Evolutionary conservation across 805 yeast genomes (phyloP).

Genomic region (Yamadazyma paraphyllophila): DNA sequence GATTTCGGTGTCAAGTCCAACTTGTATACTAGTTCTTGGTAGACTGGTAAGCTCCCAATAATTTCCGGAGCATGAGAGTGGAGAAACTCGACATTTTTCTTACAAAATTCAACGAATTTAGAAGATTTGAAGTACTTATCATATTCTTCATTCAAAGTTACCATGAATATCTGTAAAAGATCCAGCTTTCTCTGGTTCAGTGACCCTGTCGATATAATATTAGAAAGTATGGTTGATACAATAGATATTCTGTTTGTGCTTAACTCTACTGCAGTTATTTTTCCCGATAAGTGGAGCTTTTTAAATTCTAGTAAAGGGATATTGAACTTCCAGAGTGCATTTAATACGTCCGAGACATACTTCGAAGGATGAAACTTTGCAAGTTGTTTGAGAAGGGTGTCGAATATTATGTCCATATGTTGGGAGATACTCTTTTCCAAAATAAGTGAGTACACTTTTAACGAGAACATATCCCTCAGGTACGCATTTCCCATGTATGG

Average conservation of each 20-base stretch:
- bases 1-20: conserved; percentile 12
- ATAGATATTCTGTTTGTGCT: conserved; percentile 9
- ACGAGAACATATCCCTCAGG: conserved; percentile 34
- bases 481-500: conserved; percentile 39
- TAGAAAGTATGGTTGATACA: conserved; percentile 1
- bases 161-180: conserved; percentile 2
- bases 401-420: conserved; percentile 22
- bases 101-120: conserved; percentile 31
- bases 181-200: neutral
- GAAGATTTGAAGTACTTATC: conserved; percentile 21
- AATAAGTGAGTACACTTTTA: conserved; percentile 27
- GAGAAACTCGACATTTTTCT: conserved; percentile 19
- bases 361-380: conserved; percentile 24
- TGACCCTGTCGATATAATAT: neutral
- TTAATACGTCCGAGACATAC: conserved; percentile 22
- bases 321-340: conserved; percentile 2
- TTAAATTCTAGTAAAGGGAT: conserved; percentile 1
- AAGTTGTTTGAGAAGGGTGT: conserved; percentile 23
- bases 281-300: neutral
- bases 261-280: conserved; percentile 9
- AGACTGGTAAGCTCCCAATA: neutral
- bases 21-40: conserved; percentile 11
- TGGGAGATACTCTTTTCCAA: conserved; percentile 19
- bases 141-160: conserved; percentile 23
- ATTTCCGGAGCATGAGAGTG: conserved; percentile 9